These are phyloP conservation scores for Ophiobolus disseminans DNA, from an alignment of 2,329 filamentous ascomycete species.

Conservation along the genomic window DNA sequence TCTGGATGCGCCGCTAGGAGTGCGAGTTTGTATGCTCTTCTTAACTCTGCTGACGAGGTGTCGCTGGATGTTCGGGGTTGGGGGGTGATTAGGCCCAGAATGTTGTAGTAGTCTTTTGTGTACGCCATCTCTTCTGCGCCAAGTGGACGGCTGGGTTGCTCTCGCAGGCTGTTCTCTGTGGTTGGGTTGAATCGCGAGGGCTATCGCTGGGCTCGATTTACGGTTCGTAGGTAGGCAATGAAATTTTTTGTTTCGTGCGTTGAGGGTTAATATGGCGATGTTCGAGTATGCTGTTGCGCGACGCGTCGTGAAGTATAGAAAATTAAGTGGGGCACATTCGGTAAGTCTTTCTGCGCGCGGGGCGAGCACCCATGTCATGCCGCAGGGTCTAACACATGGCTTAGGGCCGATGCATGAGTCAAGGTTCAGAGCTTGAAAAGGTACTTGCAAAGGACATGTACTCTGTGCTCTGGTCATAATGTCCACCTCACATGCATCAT, in stretches of 20 bases:
- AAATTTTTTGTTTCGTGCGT: not conserved
- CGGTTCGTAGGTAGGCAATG: not conserved
- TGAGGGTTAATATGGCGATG: no score
- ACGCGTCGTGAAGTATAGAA: conserved; percentile 13
- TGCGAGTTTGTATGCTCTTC: conserved; percentile 62
- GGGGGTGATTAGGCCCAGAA: conserved; percentile 30
- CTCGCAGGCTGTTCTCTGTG: not conserved
- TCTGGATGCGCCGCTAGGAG: conserved; percentile 67
- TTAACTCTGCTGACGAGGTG: conserved; percentile 10
- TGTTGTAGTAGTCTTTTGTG: conserved; percentile 40
- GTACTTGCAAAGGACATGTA: no score
- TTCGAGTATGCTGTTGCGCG: conserved; percentile 3
- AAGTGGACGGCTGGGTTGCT: no score
- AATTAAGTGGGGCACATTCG: conserved; percentile 14
- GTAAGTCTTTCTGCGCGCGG: conserved; percentile 10
- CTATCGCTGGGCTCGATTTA: not conserved
- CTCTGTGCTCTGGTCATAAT: not conserved
- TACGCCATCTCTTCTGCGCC: conserved; percentile 22
- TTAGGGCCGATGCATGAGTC: conserved; percentile 10
- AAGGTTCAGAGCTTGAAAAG: not conserved
- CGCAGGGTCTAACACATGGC: conserved; percentile 14
- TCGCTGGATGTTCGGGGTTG: conserved; percentile 5
- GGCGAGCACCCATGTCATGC: conserved; percentile 11
- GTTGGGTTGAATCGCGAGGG: not conserved
- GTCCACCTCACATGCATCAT: not conserved